These are phyloP conservation scores for Wickerhamomyces sp. DNA, from an alignment of 1,139 yeast genomes.

Conservation along the genomic window DNA sequence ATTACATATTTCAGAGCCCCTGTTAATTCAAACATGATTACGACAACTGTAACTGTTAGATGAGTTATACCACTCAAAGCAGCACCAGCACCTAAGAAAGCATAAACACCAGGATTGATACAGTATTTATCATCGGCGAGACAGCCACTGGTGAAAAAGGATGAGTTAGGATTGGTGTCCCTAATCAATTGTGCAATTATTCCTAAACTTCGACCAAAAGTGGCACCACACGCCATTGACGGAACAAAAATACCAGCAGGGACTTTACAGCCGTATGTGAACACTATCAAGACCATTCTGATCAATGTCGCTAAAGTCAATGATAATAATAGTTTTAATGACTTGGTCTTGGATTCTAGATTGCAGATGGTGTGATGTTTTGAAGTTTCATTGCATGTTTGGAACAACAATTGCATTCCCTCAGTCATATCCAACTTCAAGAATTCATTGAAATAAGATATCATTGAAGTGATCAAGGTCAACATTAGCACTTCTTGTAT, in stretches of 20 bases:
- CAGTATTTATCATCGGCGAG: constrained; percentile 42
- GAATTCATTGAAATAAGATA: constrained; percentile 82
- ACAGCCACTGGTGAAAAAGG: constrained; percentile 42
- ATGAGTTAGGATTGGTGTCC: constrained; percentile 35
- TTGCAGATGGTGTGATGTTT: constrained; percentile 46
- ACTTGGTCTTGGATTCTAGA: constrained; percentile 31
- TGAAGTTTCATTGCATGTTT: constrained; percentile 53
- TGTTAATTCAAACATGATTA: constrained; percentile 92
- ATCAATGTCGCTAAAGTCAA: constrained; percentile 68
- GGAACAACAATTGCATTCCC: constrained; percentile 83
- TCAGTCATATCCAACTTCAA: constrained; percentile 90
- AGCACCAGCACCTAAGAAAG: constrained; percentile 96
- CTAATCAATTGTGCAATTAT: constrained; percentile 57
- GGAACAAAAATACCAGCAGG: constrained; percentile 70
- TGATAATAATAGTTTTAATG: constrained; percentile 31
- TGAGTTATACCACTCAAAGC: constrained; percentile 92
- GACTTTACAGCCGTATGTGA: constrained; percentile 70
- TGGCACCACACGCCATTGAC: constrained; percentile 64
- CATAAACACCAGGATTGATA: constrained; percentile 89
- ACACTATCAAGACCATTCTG: constrained; percentile 65
- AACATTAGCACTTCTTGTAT: constrained; percentile 67
- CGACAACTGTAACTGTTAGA: constrained; percentile 86
- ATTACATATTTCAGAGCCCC: constrained; percentile 87
- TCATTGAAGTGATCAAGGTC: constrained; percentile 63
- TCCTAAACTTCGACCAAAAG: constrained; percentile 74